Percentiles rank a stretch among this genome's conserved stretches.
These are phyloP conservation scores for Neonectria magnoliae DNA, from an alignment of 2,329 filamentous ascomycete genomes.

Conservation along the genomic window DNA sequence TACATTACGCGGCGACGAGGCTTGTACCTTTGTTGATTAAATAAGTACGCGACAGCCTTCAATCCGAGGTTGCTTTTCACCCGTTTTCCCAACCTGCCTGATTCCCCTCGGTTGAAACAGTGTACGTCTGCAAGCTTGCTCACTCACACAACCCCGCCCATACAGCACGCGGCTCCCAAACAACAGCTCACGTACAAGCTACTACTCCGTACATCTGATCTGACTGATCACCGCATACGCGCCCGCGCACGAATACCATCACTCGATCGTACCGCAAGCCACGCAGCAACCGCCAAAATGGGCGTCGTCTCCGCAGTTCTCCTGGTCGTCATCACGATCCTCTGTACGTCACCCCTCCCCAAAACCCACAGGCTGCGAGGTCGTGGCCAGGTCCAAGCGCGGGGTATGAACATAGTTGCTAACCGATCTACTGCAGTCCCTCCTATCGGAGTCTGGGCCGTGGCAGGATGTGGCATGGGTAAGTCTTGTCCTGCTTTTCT, in stretches of 20 bases:
- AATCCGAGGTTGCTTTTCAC: neutral
- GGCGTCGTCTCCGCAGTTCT: slow-evolving; percentile 59
- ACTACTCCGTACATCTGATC: slow-evolving; percentile 12
- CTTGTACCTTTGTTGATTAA: slow-evolving; percentile 12
- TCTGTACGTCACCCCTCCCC: slow-evolving; percentile 53
- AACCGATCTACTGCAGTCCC: slow-evolving; percentile 62
- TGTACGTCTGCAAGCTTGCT: slow-evolving; percentile 2
- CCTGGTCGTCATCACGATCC: slow-evolving; percentile 61
- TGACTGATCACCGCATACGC: slow-evolving; percentile 12
- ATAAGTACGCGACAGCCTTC: neutral
- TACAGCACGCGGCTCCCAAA: neutral
- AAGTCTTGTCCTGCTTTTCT: slow-evolving; percentile 35
- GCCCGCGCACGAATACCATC: slow-evolving; percentile 13
- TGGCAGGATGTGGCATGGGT: slow-evolving; percentile 71
- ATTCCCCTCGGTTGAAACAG: slow-evolving; percentile 5
- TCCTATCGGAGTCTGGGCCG: slow-evolving; percentile 70
- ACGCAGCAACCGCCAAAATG: slow-evolving; percentile 52
- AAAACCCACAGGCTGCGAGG: neutral
- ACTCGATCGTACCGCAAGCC: slow-evolving; percentile 5
- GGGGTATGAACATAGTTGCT: slow-evolving; percentile 25
- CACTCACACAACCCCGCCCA: slow-evolving; percentile 11
- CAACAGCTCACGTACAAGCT: slow-evolving; percentile 13
- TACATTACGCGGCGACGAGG: slow-evolving; percentile 27
- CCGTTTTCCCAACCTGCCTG: neutral
- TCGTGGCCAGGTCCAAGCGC: neutral